These are phyloP conservation scores for Dunaliella primolecta DNA, from an alignment of 139 green algal genomes.

Conservation along the genomic window DNA sequence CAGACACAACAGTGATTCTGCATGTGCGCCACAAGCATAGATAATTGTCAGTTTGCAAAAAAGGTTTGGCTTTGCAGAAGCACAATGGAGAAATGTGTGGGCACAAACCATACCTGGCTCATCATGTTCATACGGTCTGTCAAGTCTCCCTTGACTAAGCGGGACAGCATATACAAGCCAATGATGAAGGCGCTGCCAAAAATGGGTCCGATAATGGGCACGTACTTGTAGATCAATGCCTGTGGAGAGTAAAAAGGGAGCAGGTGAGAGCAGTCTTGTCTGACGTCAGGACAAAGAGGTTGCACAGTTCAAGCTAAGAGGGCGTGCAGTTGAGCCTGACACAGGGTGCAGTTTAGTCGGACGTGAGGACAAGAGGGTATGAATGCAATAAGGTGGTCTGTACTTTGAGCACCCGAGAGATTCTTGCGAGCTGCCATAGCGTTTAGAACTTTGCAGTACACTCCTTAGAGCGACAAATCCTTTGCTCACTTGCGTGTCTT, in stretches of 20 bases:
- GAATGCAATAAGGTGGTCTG: too few relatives aligned
- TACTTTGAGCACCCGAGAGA: too few relatives aligned
- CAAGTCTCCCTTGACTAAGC: conserved; percentile 52
- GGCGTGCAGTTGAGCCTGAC: background rate
- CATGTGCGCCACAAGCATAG: too few relatives aligned
- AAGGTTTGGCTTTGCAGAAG: too few relatives aligned
- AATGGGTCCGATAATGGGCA: conserved; percentile 53
- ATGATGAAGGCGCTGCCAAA: conserved; percentile 54
- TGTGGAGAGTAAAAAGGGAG: conserved; percentile 10
- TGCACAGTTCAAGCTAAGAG: background rate
- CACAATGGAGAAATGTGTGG: background rate
- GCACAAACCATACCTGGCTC: conserved; percentile 23
- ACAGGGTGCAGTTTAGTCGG: too few relatives aligned
- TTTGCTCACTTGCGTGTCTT: conserved; percentile 35
- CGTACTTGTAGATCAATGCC: conserved; percentile 44
- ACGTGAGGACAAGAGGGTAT: too few relatives aligned
- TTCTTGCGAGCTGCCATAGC: background rate
- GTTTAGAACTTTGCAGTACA: background rate
- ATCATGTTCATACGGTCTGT: conserved; percentile 58
- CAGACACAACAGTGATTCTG: too few relatives aligned
- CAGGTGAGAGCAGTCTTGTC: background rate
- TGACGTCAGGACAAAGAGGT: background rate
- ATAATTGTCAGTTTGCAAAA: too few relatives aligned
- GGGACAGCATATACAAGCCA: conserved; percentile 50
- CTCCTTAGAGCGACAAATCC: background rate